Evolutionary conservation across 768 basidiomycete species (phyloP).

Genomic region (Trametes punicea): DNA sequence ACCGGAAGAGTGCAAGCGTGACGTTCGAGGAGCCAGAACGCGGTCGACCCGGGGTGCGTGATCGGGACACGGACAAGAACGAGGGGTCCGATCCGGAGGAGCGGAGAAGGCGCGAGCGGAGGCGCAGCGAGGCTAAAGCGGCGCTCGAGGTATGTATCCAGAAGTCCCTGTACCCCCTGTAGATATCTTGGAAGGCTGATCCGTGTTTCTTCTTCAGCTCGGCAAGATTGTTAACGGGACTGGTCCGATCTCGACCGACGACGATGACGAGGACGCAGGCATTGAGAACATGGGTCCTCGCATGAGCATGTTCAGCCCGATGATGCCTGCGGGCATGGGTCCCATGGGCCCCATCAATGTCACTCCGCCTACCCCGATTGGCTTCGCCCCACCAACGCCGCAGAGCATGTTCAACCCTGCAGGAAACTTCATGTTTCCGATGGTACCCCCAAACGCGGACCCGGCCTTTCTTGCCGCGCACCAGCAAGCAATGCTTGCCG

Average conservation of each 20-base stretch:
- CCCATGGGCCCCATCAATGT: conserved; percentile 25
- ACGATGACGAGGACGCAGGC: conserved; percentile 32
- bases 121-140: conserved; percentile 80
- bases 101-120: conserved; percentile 63
- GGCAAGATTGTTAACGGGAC: conserved; percentile 86
- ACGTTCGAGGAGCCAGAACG: conserved; percentile 57
- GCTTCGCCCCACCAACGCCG: conserved; percentile 17
- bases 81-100: conserved; percentile 37
- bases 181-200: background rate
- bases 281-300: conserved; percentile 30
- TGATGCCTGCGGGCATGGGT: conserved; percentile 22
- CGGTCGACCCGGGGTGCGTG: conserved; percentile 31
- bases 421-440: conserved; percentile 27
- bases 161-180: background rate
- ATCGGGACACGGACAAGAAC: conserved; percentile 18
- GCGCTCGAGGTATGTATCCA: conserved; percentile 74
- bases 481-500: conserved; percentile 82
- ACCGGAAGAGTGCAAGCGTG: conserved; percentile 59
- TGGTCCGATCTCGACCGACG: conserved; percentile 47
- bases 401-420: conserved; percentile 34
- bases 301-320: conserved; percentile 38
- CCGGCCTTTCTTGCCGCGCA: conserved; percentile 67
- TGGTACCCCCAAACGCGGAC: conserved; percentile 43
- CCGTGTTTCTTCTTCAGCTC: conserved; percentile 44
- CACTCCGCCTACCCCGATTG: conserved; percentile 20